Evolutionary conservation across 768 basidiomycete genomes (phyloP).

Genomic region (Russula earlei): DNA sequence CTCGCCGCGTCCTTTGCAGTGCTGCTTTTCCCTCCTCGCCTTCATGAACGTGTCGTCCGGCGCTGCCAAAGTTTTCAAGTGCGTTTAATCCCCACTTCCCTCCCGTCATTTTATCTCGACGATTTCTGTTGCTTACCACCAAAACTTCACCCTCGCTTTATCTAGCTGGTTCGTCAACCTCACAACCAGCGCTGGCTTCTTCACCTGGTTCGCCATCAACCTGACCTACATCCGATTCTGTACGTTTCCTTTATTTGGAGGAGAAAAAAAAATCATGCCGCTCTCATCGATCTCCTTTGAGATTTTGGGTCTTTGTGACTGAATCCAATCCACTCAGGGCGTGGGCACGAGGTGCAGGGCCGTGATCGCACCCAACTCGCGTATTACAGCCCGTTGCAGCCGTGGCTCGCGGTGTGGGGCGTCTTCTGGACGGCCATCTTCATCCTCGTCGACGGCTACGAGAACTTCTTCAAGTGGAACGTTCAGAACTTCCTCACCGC

Average conservation of each 20-base stretch:
- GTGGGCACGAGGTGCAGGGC: slow-evolving; percentile 57
- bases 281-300: no score
- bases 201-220: slow-evolving; percentile 59
- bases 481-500: slow-evolving; percentile 41
- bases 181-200: slow-evolving; percentile 57
- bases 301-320: not conserved
- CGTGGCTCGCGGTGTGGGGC: slow-evolving; percentile 63
- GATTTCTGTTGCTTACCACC: not conserved
- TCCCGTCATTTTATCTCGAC: no score
- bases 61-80: slow-evolving; percentile 50
- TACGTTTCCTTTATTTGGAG: slow-evolving; percentile 26
- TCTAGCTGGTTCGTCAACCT: slow-evolving; percentile 62
- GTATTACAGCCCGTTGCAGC: slow-evolving; percentile 54
- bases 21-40: slow-evolving; percentile 37
- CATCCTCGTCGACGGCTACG: slow-evolving; percentile 46
- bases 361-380: slow-evolving; percentile 50
- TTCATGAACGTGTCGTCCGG: slow-evolving; percentile 61
- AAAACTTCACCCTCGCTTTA: not conserved
- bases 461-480: slow-evolving; percentile 57
- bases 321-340: slow-evolving; percentile 29
- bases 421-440: slow-evolving; percentile 55
- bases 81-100: slow-evolving; percentile 16
- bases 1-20: slow-evolving; percentile 19
- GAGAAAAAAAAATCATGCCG: not conserved
- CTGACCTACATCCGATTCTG: slow-evolving; percentile 66